Conservation (phyloP, 2,329 filamentous ascomycete species). For the Penicillium concentricum region DNA sequence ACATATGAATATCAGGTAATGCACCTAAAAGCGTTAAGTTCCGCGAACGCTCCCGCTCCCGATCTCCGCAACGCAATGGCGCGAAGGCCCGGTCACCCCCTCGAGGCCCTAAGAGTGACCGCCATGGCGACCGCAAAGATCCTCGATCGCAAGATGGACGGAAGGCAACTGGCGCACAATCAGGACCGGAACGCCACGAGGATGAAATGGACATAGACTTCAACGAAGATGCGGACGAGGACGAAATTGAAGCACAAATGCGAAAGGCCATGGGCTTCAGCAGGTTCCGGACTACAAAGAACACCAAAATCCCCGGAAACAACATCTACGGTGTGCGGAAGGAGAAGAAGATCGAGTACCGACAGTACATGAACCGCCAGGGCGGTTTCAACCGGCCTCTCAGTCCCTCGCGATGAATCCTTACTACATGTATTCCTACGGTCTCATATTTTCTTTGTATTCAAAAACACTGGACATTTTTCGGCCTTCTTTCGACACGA, state of each 20-base stretch:
- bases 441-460: slow-evolving; percentile 10
- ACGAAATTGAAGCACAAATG: slow-evolving; percentile 72
- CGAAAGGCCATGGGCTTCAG: slow-evolving; percentile 86
- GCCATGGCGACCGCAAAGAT: slow-evolving; percentile 36
- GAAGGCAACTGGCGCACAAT: slow-evolving; percentile 25
- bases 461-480: slow-evolving; percentile 1
- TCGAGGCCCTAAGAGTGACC: slow-evolving; percentile 35
- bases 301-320: slow-evolving; percentile 85
- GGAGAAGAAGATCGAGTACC: slow-evolving; percentile 91
- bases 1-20: slow-evolving; percentile 21
- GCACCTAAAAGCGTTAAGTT: slow-evolving; percentile 34
- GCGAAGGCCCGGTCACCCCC: slow-evolving; percentile 35
- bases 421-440: slow-evolving; percentile 1
- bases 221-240: slow-evolving; percentile 53
- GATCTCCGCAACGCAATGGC: slow-evolving; percentile 37
- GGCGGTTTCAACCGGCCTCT: slow-evolving; percentile 53
- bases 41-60: slow-evolving; percentile 38
- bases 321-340: slow-evolving; percentile 78
- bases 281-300: slow-evolving; percentile 81
- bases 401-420: slow-evolving; percentile 44
- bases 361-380: slow-evolving; percentile 80
- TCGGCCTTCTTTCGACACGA: slow-evolving; percentile 14
- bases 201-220: slow-evolving; percentile 43
- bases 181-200: slow-evolving; percentile 23
- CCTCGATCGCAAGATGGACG: slow-evolving; percentile 20